A percentile compares a stretch with the other conserved stretches of the same genome.
These are phyloP conservation scores for Lecanicillium sp. DNA, from an alignment of 2,329 filamentous ascomycete genomes.

Conservation along the genomic window DNA sequence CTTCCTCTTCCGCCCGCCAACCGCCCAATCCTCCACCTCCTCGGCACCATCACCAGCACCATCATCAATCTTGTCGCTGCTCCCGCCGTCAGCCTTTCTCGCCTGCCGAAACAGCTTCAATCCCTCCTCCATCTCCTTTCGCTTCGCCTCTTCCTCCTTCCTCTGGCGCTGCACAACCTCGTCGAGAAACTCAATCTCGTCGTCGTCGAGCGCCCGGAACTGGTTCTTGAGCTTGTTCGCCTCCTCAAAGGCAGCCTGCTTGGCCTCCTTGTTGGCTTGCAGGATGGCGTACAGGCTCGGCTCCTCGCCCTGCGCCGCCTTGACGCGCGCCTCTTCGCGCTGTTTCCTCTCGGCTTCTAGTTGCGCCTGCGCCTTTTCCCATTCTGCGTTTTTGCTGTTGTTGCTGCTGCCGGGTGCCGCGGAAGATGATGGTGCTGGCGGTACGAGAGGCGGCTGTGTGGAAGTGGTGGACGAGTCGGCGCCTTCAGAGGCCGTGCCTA, in stretches of 20 bases:
- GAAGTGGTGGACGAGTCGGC: constrained; percentile 3
- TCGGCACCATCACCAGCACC: constrained; percentile 15
- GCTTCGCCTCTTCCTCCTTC: constrained; percentile 45
- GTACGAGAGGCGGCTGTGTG: background rate
- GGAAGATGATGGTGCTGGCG: background rate
- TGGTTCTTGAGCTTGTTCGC: constrained; percentile 64
- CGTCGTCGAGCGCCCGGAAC: constrained; percentile 69
- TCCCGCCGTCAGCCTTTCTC: constrained; percentile 27
- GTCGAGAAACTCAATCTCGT: constrained; percentile 70
- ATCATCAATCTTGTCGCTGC: constrained; percentile 11
- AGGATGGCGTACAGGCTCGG: constrained; percentile 62
- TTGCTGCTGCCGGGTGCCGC: constrained; percentile 16
- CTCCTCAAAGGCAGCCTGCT: constrained; percentile 77
- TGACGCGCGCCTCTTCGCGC: constrained; percentile 42
- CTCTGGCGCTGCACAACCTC: constrained; percentile 43
- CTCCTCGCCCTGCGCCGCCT: constrained; percentile 36
- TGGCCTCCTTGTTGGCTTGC: constrained; percentile 78
- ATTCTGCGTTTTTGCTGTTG: constrained; percentile 35
- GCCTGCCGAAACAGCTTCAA: constrained; percentile 47
- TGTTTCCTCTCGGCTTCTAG: constrained; percentile 52
- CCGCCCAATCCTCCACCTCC: constrained; percentile 17
- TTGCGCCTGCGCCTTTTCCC: constrained; percentile 57
- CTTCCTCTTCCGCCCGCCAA: constrained; percentile 16
- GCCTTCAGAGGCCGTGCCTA: constrained; percentile 26
- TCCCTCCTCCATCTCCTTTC: constrained; percentile 49